phyloP scores from a whole-genome alignment of 306 rosid genomes.

The Inga laurina region DNA sequence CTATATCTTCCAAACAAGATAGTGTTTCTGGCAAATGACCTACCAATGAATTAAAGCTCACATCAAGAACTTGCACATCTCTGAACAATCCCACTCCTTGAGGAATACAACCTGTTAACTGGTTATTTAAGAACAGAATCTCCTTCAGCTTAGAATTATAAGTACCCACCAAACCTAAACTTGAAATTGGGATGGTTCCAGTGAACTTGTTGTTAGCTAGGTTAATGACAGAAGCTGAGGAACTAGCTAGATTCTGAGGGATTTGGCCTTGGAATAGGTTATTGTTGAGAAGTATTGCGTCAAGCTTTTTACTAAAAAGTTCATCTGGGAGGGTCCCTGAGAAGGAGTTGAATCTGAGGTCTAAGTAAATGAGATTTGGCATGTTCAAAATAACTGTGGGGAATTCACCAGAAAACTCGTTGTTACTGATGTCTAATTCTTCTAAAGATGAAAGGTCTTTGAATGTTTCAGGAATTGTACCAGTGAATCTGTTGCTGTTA shows the following conservation, averaged over 20 bases:
- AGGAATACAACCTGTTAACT: slow-evolving; percentile 85
- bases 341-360: slow-evolving; percentile 85
- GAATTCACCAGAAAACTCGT: slow-evolving; percentile 76
- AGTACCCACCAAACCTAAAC: slow-evolving; percentile 74
- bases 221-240: slow-evolving; percentile 93
- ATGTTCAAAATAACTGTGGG: slow-evolving; percentile 57
- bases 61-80: slow-evolving; percentile 79
- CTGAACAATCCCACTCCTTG: slow-evolving; percentile 78
- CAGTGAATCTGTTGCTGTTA: slow-evolving; percentile 75
- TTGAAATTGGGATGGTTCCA: slow-evolving; percentile 63
- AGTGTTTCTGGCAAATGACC: slow-evolving; percentile 90
- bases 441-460: slow-evolving; percentile 49
- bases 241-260: slow-evolving; percentile 73
- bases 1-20: slow-evolving; percentile 66
- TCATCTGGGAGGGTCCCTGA: slow-evolving; percentile 68
- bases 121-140: slow-evolving; percentile 75
- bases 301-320: slow-evolving; percentile 62
- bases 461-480: slow-evolving; percentile 67
- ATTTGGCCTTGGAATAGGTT: slow-evolving; percentile 75
- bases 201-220: slow-evolving; percentile 72
- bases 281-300: slow-evolving; percentile 86
- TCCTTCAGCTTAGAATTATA: slow-evolving; percentile 53
- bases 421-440: slow-evolving; percentile 93
- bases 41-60: slow-evolving; percentile 72
- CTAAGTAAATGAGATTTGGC: slow-evolving; percentile 76